Evolutionary conservation across 2,329 filamentous ascomycete genomes (phyloP), one percentile per base, ranked within the genome.

Genomic region (Colletotrichum sp.): DNA sequence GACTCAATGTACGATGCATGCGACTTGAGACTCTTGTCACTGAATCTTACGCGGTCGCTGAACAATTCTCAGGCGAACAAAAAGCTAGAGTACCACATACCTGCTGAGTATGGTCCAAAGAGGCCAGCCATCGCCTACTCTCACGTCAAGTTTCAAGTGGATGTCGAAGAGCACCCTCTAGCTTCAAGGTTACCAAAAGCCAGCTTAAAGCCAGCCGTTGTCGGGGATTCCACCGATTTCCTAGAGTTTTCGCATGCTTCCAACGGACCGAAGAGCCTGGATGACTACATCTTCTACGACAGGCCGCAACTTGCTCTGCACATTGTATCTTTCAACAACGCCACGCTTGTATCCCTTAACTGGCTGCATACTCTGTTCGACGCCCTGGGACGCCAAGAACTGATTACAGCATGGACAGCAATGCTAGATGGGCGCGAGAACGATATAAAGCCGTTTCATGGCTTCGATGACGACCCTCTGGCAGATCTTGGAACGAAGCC

Each of bases 251-350:
- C 30, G 28, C 15, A 62, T 16, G 18, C 24, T 13, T 16, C 8
- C 12, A 75, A 73, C 5, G 75, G 70, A 12, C 80, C 79, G 1
- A 64, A 18, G 9, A 81, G 75, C 6, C 75, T 88, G 1, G 78
- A 82, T 2, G 87, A 89, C 71, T 88, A 85, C 75, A 65, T 88
- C 15, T 79, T 80, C 67, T 74, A 79, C 6, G 88, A 90, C 79
- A 79, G 76, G n/a, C 88, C 89, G 1, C 86, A 88, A 78, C 78
- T 91, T 6, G 84, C 84, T 8, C 80, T 91, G 6, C 87, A 89
- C 71, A 82, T 90, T 60, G 84, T 86, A 3, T 84, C 85, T 0
- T 91, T 91, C 78, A 78, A 78, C 5, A 86, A 91, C 75, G 26
- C 59, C 18, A 21, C 59, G 10, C 16, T 62, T 0, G 28, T 62